Evolutionary conservation across 345 rosid genomes (phyloP), one percentile per base, ranked within the genome.

Genomic region (Bretschneidera sinensis): DNA sequence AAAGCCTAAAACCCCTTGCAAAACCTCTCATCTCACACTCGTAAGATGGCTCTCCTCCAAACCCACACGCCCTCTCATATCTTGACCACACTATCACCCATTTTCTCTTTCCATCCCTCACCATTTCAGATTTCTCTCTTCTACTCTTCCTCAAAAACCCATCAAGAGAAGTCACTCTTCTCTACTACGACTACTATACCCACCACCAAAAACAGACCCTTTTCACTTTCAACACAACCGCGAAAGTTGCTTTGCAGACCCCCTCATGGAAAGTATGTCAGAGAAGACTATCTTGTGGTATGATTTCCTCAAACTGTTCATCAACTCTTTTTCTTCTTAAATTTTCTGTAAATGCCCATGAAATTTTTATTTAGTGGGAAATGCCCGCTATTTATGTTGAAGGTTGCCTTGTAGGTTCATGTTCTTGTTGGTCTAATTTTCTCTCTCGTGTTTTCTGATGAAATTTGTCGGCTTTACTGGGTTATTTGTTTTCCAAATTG

Each of bases 281-380:
- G 86, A 69, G 91, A 89, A 68, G 96, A 92, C 70, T 89, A 89
- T 70, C 89, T 85, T 61, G 97, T 92, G 91, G 98, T 89, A 79
- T 7, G 75, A 2, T 14, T 59, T 48, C 28, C 31, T 57, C 51
- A 50, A 33, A 4, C 22, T 19, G 5, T 0, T 53, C 6, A 4
- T 23, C 1, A 28, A 5, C n/a, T 19, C 17, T 48, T 64, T 53
- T 49, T 15, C 24, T 57, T 45, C 13, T 39, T 17, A 28, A 8
- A 28, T 28, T 14, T 14, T 14, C 15, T 5, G 11, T 5, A 39
- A 39, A 39, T 39, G 45, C 45, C 33, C 45, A 39, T 39, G 45
- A 39, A 39, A 5, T 39, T 39, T 5, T 39, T 39, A 4, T 13
- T 5, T 39, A 14, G 4, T 39, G 1, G 1, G 10, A 14, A 39